Percentiles rank a stretch among this genome's conserved stretches.
phyloP scores from a whole-genome alignment of 2,329 filamentous ascomycete genomes.

The Didymella sp. region DNA sequence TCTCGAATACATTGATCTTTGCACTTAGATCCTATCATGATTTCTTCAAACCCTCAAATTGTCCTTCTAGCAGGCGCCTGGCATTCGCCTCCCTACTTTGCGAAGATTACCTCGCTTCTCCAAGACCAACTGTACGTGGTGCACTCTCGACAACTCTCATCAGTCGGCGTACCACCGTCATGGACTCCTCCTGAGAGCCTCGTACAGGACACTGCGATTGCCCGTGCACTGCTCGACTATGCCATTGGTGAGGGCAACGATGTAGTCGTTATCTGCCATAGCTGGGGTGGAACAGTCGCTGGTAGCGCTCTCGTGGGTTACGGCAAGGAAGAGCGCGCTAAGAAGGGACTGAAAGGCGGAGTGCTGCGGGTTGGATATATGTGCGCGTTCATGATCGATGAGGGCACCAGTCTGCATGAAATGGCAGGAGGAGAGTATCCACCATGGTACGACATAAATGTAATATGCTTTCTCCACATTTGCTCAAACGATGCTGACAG shows the following conservation, averaged over 20 bases:
- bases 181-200: conserved; percentile 35
- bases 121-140: conserved; percentile 41
- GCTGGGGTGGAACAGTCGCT: conserved; percentile 54
- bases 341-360: conserved; percentile 49
- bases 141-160: conserved; percentile 38
- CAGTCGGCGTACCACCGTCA: conserved; percentile 30
- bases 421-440: background rate
- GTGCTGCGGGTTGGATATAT: conserved; percentile 48
- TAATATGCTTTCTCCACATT: background rate
- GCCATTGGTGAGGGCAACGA: conserved; percentile 51
- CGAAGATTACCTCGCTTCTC: conserved; percentile 36
- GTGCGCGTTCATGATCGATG: conserved; percentile 42
- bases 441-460: conserved; percentile 2
- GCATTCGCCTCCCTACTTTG: conserved; percentile 45
- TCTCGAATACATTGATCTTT: background rate
- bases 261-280: conserved; percentile 54
- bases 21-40: conserved; percentile 15
- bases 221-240: conserved; percentile 41
- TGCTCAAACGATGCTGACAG: background rate
- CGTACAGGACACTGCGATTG: conserved; percentile 44
- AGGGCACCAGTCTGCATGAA: background rate
- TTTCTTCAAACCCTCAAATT: conserved; percentile 40
- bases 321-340: conserved; percentile 43
- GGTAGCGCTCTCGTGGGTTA: conserved; percentile 47
- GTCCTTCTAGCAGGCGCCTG: conserved; percentile 48